phyloP scores from a whole-genome alignment of 31 red algal species.

The Porphyra umbilicalis region DNA sequence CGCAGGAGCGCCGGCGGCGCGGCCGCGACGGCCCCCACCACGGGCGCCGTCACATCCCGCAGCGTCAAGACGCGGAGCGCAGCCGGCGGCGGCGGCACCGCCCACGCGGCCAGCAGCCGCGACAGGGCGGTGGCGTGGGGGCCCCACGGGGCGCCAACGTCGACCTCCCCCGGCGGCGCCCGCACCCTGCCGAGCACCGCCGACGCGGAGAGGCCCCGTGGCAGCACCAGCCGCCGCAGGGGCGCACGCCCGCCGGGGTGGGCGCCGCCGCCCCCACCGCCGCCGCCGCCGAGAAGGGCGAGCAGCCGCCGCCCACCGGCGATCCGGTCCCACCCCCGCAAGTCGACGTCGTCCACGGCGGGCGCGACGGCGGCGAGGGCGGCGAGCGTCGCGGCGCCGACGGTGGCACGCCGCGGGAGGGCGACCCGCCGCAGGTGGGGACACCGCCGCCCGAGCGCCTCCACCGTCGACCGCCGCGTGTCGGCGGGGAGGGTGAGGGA shows the following conservation, averaged over 20 bases:
- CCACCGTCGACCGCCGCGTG: neutral
- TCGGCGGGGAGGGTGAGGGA: neutral
- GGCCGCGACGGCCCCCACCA: neutral
- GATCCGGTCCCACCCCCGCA: neutral
- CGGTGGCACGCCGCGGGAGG: neutral
- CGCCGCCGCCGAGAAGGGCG: neutral
- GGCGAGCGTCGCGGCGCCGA: neutral
- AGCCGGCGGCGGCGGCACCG: too few species aligned
- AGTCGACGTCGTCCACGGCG: neutral
- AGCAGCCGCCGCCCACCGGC: neutral
- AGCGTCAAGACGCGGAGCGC: too few species aligned
- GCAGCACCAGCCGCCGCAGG: neutral
- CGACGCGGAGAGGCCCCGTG: too few species aligned
- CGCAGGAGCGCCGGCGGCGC: neutral
- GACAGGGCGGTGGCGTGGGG: too few species aligned
- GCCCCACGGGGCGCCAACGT: too few species aligned
- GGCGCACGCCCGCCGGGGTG: neutral
- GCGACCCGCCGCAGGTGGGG: neutral
- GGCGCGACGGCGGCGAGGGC: too few species aligned
- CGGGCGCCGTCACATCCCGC: too few species aligned
- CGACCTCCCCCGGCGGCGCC: too few species aligned
- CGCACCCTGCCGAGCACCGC: too few species aligned
- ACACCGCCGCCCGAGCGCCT: neutral
- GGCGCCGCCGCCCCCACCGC: neutral
- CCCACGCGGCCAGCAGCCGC: too few species aligned